Conservation (phyloP, 2,329 filamentous ascomycete genomes). For the Nigrograna mackinnonii region DNA sequence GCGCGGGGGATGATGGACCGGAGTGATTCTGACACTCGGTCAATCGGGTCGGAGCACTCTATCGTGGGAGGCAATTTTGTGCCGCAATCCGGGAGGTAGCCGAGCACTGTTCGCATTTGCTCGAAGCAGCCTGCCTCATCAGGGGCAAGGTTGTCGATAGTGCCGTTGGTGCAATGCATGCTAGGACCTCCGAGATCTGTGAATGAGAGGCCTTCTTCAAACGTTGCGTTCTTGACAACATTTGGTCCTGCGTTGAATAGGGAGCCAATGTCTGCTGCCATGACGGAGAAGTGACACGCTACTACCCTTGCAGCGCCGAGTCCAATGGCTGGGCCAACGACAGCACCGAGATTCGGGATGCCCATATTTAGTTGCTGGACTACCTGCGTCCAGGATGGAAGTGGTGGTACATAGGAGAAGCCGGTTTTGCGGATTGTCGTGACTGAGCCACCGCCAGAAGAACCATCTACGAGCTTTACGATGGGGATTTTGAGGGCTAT, state of each 20-base stretch:
- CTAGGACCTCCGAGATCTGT: conserved; percentile 63
- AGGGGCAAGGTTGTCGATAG: conserved; percentile 66
- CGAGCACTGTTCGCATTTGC: conserved; percentile 61
- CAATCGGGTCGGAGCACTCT: conserved; percentile 51
- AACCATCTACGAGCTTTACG: conserved; percentile 67
- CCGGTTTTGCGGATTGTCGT: conserved; percentile 60
- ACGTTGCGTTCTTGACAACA: conserved; percentile 65
- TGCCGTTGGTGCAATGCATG: conserved; percentile 68
- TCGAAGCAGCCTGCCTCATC: conserved; percentile 66
- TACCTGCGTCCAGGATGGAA: conserved; percentile 57
- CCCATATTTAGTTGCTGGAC: conserved; percentile 64
- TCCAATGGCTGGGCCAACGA: conserved; percentile 66
- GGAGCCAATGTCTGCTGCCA: conserved; percentile 65
- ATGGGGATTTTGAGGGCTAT: conserved; percentile 62
- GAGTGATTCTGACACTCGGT: conserved; percentile 53
- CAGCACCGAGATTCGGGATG: conserved; percentile 67
- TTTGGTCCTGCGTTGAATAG: conserved; percentile 68
- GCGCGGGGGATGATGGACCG: conserved; percentile 61
- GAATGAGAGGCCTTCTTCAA: conserved; percentile 64
- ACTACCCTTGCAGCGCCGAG: conserved; percentile 65
- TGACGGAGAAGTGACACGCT: conserved; percentile 67
- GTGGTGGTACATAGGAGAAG: conserved; percentile 63
- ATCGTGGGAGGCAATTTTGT: conserved; percentile 57
- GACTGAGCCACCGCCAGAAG: conserved; percentile 64
- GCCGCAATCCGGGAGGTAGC: conserved; percentile 63